Percentiles rank a stretch among this genome's conserved stretches.
Evolutionary conservation across 495 filamentous ascomycete genomes (phyloP).

Genomic region (Glutinoglossum americanum): DNA sequence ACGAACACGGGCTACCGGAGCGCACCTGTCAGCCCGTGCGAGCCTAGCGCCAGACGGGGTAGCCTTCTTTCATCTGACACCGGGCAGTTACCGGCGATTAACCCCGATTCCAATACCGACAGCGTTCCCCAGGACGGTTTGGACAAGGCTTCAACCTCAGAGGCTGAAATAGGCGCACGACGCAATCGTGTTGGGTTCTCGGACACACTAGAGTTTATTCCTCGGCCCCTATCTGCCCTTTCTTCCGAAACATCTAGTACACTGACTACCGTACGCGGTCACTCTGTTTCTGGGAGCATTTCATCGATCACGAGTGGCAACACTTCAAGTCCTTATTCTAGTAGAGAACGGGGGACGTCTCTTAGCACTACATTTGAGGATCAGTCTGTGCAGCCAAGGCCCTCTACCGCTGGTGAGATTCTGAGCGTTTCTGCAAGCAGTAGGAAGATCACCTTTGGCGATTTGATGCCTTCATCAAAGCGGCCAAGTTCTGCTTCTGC

Average conservation of each 20-base stretch:
- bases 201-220: constrained; percentile 42
- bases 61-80: background rate
- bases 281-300: constrained; percentile 41
- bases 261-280: constrained; percentile 32
- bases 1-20: constrained; percentile 20
- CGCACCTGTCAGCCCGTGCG: constrained; percentile 2
- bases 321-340: background rate
- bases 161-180: background rate
- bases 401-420: constrained; percentile 31
- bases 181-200: constrained; percentile 36
- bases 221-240: constrained; percentile 47
- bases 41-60: background rate
- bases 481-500: constrained; percentile 12
- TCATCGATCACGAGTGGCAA: constrained; percentile 34
- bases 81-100: background rate
- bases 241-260: constrained; percentile 57
- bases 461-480: constrained; percentile 6
- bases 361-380: constrained; percentile 17
- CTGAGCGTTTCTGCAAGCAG: constrained; percentile 14
- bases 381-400: constrained; percentile 18
- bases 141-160: constrained; percentile 7
- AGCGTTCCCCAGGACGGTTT: constrained; percentile 8
- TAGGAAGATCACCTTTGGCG: background rate
- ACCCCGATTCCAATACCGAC: background rate
- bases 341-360: constrained; percentile 8